These are phyloP conservation scores for Byssochlamys sp. DNA, from an alignment of 2,329 filamentous ascomycete genomes.

Conservation along the genomic window DNA sequence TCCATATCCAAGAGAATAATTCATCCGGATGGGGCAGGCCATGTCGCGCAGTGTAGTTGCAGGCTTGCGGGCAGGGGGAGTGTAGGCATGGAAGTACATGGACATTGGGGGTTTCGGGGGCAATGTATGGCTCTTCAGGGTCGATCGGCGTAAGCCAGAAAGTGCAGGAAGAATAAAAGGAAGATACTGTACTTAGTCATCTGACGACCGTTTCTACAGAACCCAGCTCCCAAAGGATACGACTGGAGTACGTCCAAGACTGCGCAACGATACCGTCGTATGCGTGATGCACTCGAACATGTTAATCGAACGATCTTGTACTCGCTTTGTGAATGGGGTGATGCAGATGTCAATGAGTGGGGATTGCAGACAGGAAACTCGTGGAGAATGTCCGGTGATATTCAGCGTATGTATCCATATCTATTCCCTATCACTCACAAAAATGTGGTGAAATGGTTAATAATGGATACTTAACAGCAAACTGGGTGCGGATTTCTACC, in stretches of 20 bases:
- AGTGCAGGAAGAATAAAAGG: no score
- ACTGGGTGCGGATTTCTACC: slow-evolving; percentile 23
- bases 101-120: no score
- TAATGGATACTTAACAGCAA: slow-evolving; percentile 6
- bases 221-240: slow-evolving; percentile 38
- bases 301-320: slow-evolving; percentile 42
- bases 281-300: slow-evolving; percentile 44
- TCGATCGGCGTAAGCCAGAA: no score
- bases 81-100: no score
- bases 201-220: slow-evolving; percentile 6
- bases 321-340: slow-evolving; percentile 47
- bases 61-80: no score
- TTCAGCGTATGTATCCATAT: slow-evolving; percentile 13
- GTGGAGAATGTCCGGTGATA: slow-evolving; percentile 33
- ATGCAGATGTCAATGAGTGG: slow-evolving; percentile 43
- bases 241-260: slow-evolving; percentile 43
- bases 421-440: background rate
- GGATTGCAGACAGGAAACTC: slow-evolving; percentile 41
- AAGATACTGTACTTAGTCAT: no score
- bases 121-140: no score
- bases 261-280: slow-evolving; percentile 38
- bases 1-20: no score
- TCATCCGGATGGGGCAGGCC: no score
- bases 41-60: no score
- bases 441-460: no score